Evolutionary conservation across 106 monocot species (phyloP).

Genomic region (Acanthochlamys bracteata): DNA sequence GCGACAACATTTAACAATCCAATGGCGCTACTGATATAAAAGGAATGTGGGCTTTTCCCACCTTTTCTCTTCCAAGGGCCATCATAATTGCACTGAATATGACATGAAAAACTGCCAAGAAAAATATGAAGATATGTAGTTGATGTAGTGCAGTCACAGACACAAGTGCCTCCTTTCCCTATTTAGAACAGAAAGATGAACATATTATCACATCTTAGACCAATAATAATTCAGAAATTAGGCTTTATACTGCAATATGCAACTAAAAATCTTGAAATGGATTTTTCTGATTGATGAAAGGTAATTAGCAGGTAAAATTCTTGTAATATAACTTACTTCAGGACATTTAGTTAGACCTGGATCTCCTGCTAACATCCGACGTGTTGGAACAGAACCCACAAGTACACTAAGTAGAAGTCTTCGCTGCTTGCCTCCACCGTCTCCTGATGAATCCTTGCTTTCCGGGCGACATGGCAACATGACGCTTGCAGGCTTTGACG

Average conservation of each 20-base stretch:
- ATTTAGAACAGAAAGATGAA: conserved; percentile 2
- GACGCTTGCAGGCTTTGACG: conserved; percentile 40
- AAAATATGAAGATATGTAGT: conserved; percentile 85
- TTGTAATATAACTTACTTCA: background rate
- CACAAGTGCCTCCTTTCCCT: conserved; percentile 72
- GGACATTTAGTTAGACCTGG: background rate
- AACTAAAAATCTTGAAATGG: too few species aligned
- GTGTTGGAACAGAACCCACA: background rate
- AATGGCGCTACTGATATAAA: conserved; percentile 3
- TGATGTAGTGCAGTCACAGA: conserved; percentile 53
- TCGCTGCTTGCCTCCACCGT: background rate
- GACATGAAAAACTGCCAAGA: conserved; percentile 73
- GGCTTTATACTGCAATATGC: too few species aligned
- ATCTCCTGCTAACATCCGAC: background rate
- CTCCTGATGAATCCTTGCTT: conserved; percentile 4
- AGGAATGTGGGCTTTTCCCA: conserved; percentile 3
- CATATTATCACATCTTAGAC: background rate
- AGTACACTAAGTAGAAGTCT: background rate
- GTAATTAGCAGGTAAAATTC: background rate
- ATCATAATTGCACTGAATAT: conserved; percentile 52
- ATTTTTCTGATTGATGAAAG: too few species aligned
- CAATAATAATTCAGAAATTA: too few species aligned
- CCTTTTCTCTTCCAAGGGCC: conserved; percentile 73
- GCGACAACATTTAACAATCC: conserved; percentile 42
- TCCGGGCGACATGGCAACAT: conserved; percentile 58